Conservation (phyloP, 148 eudicot species). For the Polygonum maritimum region DNA sequence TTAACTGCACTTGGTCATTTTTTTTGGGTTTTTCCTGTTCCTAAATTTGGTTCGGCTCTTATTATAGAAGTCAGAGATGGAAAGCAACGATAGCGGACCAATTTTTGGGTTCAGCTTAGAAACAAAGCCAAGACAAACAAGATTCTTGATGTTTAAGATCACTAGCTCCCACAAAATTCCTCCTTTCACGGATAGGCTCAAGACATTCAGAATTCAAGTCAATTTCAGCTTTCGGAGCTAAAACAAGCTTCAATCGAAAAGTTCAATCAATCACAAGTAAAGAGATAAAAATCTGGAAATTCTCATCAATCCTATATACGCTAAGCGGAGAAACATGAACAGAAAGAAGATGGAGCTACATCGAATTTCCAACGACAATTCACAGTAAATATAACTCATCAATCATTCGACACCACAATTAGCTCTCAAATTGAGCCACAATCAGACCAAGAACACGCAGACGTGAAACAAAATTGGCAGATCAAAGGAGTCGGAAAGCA, state of each 20-base stretch:
- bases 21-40: no score
- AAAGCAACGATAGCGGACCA: not conserved
- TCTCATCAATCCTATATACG: not conserved
- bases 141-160: not conserved
- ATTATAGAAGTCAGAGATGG: not conserved
- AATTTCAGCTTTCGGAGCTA: not conserved
- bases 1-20: no score
- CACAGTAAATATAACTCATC: not conserved
- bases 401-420: not conserved
- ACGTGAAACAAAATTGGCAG: not conserved
- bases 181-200: not conserved
- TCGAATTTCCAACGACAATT: not conserved
- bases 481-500: not conserved
- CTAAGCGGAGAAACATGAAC: not conserved
- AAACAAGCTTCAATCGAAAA: not conserved
- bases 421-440: not conserved
- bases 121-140: slow-evolving; percentile 1
- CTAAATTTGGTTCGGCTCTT: no score
- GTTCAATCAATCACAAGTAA: not conserved
- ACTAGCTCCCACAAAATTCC: not conserved
- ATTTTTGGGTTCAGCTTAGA: not conserved
- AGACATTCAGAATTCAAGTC: not conserved
- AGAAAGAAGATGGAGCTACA: not conserved
- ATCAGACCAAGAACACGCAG: not conserved
- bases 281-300: not conserved